Base-by-base conservation (phyloP, 345 rosid genomes). In the Toxicodendron radicans region DNA sequence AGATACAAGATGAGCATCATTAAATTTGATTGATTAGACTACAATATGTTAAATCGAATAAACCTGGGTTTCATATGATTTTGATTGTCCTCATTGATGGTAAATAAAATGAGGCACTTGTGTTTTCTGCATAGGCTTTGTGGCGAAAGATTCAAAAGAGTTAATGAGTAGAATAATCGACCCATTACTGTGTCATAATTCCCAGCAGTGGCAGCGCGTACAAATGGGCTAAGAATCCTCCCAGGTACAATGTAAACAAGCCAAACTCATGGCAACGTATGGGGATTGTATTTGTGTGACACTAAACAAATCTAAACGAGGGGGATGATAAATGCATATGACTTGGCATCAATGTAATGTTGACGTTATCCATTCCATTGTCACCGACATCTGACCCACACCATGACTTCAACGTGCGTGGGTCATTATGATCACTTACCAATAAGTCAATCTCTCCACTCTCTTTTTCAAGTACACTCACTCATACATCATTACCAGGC, bases 351-450 rank as follows among this genome's bases (percentile, higher is more conserved):
- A 41, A 57, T 57, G 73, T 49, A 71, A 27, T 24, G 58, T 12
- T 71, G 45, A 70, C 73, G 24, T 23, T 2, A 3, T 12, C 2
- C 48, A 51, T 17, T 12, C 2, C 48, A 51, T 17, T 30, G 62
- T 14, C 79, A 72, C 71, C 63, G 79, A 72, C 76, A 56, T 27
- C 35, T 32, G 67, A 57, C 67, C 71, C 74, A 35, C 66, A 12
- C 35, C 61, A 4, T 16, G 6, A n/a, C 18, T 14, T 20, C 21
- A 33, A 72, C 54, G 72, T 24, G 66, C 30, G 74, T 23, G 71
- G 38, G 51, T 58, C 64, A 74, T 14, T 64, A 56, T 18, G 54
- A 7, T 38, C 8, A n/a, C 10, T 46, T 18, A 65, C 66, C 27
- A 10, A 13, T 62, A 68, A 61, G 78, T 74, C 72, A 58, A 45